phyloP scores from a whole-genome alignment of 2,329 filamentous ascomycete species.

The Gremmenia infestans region DNA sequence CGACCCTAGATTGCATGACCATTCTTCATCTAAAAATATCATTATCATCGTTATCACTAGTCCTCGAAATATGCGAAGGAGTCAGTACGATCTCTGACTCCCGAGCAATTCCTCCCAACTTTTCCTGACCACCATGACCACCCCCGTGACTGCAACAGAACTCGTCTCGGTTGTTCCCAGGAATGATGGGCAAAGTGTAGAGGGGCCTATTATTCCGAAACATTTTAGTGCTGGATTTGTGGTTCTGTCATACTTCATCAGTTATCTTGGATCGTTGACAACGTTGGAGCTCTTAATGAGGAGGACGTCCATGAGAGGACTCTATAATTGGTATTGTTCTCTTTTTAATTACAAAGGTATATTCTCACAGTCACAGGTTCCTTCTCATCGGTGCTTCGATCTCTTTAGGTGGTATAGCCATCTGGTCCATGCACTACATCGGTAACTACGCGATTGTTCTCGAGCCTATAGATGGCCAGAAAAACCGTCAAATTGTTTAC shows the following conservation, averaged over 20 bases:
- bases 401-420: constrained; percentile 68
- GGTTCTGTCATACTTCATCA: constrained; percentile 62
- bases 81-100: no score
- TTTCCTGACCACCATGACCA: no score
- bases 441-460: constrained; percentile 70
- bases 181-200: not conserved
- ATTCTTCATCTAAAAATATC: no score
- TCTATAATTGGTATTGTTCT: constrained; percentile 60
- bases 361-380: constrained; percentile 40
- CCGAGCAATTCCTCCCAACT: no score
- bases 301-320: constrained; percentile 62
- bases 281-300: constrained; percentile 79
- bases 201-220: constrained; percentile 30
- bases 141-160: not conserved
- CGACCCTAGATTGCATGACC: no score
- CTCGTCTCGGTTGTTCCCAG: not conserved
- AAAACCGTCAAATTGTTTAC: constrained; percentile 67
- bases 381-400: constrained; percentile 60
- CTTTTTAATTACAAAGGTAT: not conserved
- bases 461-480: constrained; percentile 54
- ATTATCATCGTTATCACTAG: no score
- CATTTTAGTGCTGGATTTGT: constrained; percentile 58
- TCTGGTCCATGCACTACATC: constrained; percentile 79
- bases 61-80: no score
- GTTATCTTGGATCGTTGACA: constrained; percentile 69